A percentile compares a stretch with the other conserved stretches of the same genome.
Conservation (phyloP, 371 early-diverging fungal genomes). For the Apophysomyces ossiformis region DNA sequence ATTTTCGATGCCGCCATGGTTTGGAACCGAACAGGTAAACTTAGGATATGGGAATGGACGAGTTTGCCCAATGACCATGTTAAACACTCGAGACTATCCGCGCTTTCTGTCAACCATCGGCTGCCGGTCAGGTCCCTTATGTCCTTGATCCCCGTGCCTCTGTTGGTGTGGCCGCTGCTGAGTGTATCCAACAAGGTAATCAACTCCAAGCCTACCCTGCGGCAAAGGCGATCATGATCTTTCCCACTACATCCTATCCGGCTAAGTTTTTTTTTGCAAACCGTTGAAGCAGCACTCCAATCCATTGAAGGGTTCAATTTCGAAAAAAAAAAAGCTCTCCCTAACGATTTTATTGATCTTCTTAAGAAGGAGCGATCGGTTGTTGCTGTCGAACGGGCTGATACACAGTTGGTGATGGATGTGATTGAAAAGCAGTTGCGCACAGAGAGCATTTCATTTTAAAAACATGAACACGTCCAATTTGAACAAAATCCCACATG, state of each 20-base stretch:
- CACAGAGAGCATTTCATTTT: conserved; percentile 50
- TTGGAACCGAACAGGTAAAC: conserved; percentile 61
- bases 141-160: conserved; percentile 97
- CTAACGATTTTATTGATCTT: conserved; percentile 73
- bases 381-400: conserved; percentile 59
- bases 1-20: conserved; percentile 81
- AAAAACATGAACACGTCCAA: too few species aligned
- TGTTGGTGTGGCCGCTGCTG: conserved; percentile 90
- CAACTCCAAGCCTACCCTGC: conserved; percentile 34
- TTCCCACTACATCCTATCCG: conserved; percentile 93
- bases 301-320: conserved; percentile 60
- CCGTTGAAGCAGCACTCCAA: conserved; percentile 82
- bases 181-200: conserved; percentile 42
- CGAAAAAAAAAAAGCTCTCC: conserved; percentile 66
- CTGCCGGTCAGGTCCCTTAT: conserved; percentile 60
- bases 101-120: conserved; percentile 60
- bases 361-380: conserved; percentile 72
- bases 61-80: too few species aligned
- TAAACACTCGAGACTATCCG: conserved; percentile 79
- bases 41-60: too few species aligned
- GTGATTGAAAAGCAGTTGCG: conserved; percentile 63
- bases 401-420: conserved; percentile 61
- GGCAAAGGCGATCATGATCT: conserved; percentile 60
- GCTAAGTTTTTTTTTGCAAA: conserved; percentile 96
- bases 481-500: too few species aligned